Evolutionary conservation across 768 basidiomycete genomes (phyloP), one percentile per base, ranked within the genome.

Genomic region (Lactifluus hygrophoroides): DNA sequence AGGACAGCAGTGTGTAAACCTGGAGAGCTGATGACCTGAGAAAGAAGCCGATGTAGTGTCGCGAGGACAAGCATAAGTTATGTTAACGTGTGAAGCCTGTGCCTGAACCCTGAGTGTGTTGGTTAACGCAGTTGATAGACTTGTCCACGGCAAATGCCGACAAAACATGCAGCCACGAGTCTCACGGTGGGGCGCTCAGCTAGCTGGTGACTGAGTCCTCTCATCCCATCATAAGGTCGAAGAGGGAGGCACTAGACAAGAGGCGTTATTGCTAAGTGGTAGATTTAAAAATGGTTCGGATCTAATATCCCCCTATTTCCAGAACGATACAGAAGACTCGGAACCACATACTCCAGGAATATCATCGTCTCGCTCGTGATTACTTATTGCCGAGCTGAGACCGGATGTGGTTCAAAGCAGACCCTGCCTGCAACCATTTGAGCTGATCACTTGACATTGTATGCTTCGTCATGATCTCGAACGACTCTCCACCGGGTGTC

Each of bases 401-500:
- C 32, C 88, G 83, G 62, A 97, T 97, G 71, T 85, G 73, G 70
- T 98, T 99, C 65, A 99, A 69, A 1, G 94, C 95, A 32, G 88
- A 90, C 3, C 95, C 95, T 23, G 87, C 85, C 53, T 77, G 75
- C 56, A 99, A 74, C 95, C 95, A 98, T 60, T 87, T 86, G 45
- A 95, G 72, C 73, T 96, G 94, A 69, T 96, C 94, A 25, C 69
- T 71, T 17, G 89, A 91, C 85, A 98, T 85, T 3, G 94, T 95
- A 70, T 98, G 95, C 67, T 77, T 85, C 3, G 88, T 88, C 42
- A 74, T 70, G 61, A 97, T 78, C 65, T 85, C 79, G 62, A 91
- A 83, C 19, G 71, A 66, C 42, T 81, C 76, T 7, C 89, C 91
- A 61, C 72, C 72, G 25, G 74, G 70, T 68, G 80, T 87, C 43